Conservation (phyloP, 75 land plant species). For the Cunninghamia lanceolata region DNA sequence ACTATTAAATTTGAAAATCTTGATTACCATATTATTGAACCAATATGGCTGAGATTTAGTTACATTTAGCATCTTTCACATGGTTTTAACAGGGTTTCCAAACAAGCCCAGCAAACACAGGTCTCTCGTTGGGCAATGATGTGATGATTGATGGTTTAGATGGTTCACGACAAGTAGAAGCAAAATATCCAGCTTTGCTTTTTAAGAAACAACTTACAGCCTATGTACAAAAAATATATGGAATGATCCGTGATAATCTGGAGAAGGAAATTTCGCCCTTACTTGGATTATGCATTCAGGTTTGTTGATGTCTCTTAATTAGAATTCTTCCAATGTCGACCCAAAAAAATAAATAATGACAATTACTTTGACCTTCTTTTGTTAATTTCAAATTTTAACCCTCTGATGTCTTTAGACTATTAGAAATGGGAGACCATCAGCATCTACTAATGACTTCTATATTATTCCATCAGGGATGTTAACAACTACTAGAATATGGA, state of each 20-base stretch:
- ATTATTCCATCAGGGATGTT: background rate
- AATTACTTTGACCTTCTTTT: background rate
- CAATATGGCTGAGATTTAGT: background rate
- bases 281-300: constrained; percentile 92
- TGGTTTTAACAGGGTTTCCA: constrained; percentile 60
- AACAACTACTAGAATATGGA: background rate
- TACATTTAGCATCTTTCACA: background rate
- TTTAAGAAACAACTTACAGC: constrained; percentile 97
- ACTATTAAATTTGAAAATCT: no score
- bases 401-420: background rate
- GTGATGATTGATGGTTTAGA: constrained; percentile 70
- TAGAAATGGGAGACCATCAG: background rate
- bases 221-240: constrained; percentile 93
- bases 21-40: background rate
- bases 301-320: constrained; percentile 13
- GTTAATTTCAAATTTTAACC: background rate
- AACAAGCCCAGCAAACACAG: constrained; percentile 71
- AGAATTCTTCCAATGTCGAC: background rate
- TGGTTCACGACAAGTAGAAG: constrained; percentile 82
- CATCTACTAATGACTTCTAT: background rate
- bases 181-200: constrained; percentile 91
- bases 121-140: constrained; percentile 65
- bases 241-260: constrained; percentile 87
- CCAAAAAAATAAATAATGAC: background rate
- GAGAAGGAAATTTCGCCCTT: constrained; percentile 93